Evolutionary conservation across 805 yeast genomes (phyloP).

Genomic region (Metschnikowia shivogae): DNA sequence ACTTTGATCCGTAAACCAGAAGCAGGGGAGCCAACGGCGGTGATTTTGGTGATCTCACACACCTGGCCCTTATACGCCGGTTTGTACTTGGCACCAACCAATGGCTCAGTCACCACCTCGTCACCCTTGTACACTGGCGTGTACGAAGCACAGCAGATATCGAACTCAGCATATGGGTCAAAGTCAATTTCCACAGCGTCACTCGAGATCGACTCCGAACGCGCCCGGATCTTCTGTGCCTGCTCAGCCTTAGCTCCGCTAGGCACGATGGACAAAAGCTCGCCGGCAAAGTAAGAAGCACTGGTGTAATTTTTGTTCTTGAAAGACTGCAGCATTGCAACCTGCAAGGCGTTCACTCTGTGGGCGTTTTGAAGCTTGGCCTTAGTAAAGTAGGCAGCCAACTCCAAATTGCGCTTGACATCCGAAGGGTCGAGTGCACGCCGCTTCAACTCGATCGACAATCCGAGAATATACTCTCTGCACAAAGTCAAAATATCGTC

Average conservation of each 20-base stretch:
- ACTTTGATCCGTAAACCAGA: slow-evolving; percentile 70
- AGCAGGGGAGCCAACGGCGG: slow-evolving; percentile 85
- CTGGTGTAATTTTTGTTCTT: slow-evolving; percentile 81
- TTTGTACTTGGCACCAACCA: slow-evolving; percentile 87
- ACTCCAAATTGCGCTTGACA: slow-evolving; percentile 81
- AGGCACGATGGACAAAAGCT: slow-evolving; percentile 65
- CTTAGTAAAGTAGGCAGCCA: slow-evolving; percentile 93
- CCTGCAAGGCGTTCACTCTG: slow-evolving; percentile 82
- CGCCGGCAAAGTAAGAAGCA: slow-evolving; percentile 86
- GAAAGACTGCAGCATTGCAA: slow-evolving; percentile 91
- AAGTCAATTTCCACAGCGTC: slow-evolving; percentile 90
- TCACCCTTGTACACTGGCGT: slow-evolving; percentile 86
- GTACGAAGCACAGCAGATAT: slow-evolving; percentile 78
- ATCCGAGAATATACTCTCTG: slow-evolving; percentile 87
- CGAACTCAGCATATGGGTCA: slow-evolving; percentile 88
- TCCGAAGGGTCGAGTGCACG: slow-evolving; percentile 70
- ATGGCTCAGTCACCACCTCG: slow-evolving; percentile 66
- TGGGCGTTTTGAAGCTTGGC: slow-evolving; percentile 80
- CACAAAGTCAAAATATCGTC: slow-evolving; percentile 66
- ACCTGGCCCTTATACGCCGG: slow-evolving; percentile 71
- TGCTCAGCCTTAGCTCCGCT: slow-evolving; percentile 83
- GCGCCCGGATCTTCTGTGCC: slow-evolving; percentile 76
- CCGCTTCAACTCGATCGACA: slow-evolving; percentile 86
- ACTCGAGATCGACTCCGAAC: slow-evolving; percentile 72
- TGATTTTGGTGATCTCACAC: slow-evolving; percentile 70